Evolutionary conservation across 2,329 filamentous ascomycete genomes (phyloP).

Genomic region (Teratosphaeria epicoccoides): DNA sequence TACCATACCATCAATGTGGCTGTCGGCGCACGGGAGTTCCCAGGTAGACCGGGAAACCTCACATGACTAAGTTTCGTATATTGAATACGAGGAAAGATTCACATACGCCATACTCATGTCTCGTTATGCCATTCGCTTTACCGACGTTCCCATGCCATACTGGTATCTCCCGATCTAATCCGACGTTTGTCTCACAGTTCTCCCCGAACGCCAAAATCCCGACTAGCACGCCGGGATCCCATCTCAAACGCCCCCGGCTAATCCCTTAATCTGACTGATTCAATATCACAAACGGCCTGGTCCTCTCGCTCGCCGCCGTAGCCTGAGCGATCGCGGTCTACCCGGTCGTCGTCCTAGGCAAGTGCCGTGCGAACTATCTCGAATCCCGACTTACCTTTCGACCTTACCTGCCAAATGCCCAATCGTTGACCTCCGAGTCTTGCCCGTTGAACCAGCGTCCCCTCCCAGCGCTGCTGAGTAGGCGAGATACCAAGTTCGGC

Average conservation of each 20-base stretch:
- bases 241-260: neutral
- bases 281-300: neutral
- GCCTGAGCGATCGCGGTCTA: constrained; percentile 14
- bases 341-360: constrained; percentile 2
- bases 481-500: constrained; percentile 74
- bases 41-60: no score
- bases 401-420: neutral
- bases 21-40: no score
- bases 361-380: neutral
- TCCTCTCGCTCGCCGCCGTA: constrained; percentile 17
- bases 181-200: neutral
- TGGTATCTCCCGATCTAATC: neutral
- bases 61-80: neutral
- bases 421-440: constrained; percentile 1
- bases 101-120: neutral
- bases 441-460: neutral
- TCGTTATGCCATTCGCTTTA: neutral
- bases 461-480: constrained; percentile 57
- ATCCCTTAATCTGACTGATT: no score
- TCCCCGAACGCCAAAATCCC: neutral
- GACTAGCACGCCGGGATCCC: neutral
- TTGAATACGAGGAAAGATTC: neutral
- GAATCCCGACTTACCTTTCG: neutral
- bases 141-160: neutral
- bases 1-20: neutral